phyloP scores from a whole-genome alignment of 441 rosid genomes.

The Erodium texanum region DNA sequence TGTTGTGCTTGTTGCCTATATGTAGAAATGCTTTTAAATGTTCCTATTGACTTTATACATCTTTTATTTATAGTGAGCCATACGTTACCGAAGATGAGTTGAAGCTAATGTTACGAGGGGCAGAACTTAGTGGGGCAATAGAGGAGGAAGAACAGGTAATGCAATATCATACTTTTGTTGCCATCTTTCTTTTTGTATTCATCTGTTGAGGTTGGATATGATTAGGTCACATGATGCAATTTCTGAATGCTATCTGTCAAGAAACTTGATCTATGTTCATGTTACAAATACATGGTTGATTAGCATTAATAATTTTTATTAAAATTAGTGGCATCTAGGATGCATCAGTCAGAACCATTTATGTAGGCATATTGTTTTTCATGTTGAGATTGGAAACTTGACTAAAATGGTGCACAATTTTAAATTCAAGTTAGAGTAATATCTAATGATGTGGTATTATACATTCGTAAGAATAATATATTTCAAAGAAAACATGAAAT shows the following conservation, averaged over 20 bases:
- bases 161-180: constrained; percentile 11
- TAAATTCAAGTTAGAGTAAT: neutral
- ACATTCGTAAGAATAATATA: no score
- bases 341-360: neutral
- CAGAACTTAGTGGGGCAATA: constrained; percentile 94
- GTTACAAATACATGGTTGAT: neutral
- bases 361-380: neutral
- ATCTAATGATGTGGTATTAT: neutral
- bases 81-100: constrained; percentile 97
- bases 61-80: constrained; percentile 51
- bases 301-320: neutral
- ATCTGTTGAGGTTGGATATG: neutral
- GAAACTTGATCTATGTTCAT: neutral
- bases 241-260: neutral
- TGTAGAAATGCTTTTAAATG: neutral
- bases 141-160: constrained; percentile 99
- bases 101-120: constrained; percentile 94
- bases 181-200: neutral
- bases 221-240: neutral
- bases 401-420: neutral
- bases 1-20: neutral
- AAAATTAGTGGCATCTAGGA: neutral
- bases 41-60: neutral
- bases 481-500: neutral
- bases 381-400: neutral